Evolutionary conservation across 2,329 filamentous ascomycete genomes (phyloP).

Genomic region (Incumbomyces lentus): DNA sequence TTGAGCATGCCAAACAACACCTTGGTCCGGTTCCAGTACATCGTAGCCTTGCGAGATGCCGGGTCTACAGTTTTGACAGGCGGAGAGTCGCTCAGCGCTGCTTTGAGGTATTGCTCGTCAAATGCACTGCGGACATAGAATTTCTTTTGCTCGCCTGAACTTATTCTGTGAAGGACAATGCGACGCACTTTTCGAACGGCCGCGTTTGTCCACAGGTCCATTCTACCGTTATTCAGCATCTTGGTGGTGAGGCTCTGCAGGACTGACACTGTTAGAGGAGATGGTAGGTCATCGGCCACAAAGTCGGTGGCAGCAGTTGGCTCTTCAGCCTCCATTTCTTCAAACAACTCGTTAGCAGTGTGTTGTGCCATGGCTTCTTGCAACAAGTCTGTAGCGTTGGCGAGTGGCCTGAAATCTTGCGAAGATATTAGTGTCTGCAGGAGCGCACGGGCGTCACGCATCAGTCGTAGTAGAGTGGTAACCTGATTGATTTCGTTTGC

Average conservation of each 20-base stretch:
- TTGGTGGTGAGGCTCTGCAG: slow-evolving; percentile 14
- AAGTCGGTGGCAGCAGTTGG: neutral
- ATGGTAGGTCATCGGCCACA: slow-evolving; percentile 17
- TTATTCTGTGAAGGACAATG: slow-evolving; percentile 8
- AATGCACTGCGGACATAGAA: slow-evolving; percentile 13
- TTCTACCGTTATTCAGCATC: slow-evolving; percentile 19
- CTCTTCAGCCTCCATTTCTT: slow-evolving; percentile 1
- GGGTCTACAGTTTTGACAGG: neutral
- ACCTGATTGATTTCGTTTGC: neutral
- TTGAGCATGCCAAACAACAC: slow-evolving; percentile 17
- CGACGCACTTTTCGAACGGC: slow-evolving; percentile 12
- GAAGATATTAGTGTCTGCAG: slow-evolving; percentile 11
- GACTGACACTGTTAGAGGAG: slow-evolving; percentile 13
- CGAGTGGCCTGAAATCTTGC: slow-evolving; percentile 7
- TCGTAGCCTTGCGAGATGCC: slow-evolving; percentile 6
- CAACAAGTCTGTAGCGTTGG: slow-evolving; percentile 6
- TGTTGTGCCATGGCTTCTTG: slow-evolving; percentile 13
- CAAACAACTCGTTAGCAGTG: slow-evolving; percentile 7
- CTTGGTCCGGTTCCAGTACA: slow-evolving; percentile 20
- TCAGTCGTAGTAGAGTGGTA: slow-evolving; percentile 10
- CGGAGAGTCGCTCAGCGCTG: slow-evolving; percentile 8
- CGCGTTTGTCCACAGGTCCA: slow-evolving; percentile 17
- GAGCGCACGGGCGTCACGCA: slow-evolving; percentile 9
- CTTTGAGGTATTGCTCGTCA: slow-evolving; percentile 14
- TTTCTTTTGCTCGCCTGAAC: slow-evolving; percentile 5